Conservation (phyloP, 768 basidiomycete genomes). For the Melanogaster broomeanus region DNA sequence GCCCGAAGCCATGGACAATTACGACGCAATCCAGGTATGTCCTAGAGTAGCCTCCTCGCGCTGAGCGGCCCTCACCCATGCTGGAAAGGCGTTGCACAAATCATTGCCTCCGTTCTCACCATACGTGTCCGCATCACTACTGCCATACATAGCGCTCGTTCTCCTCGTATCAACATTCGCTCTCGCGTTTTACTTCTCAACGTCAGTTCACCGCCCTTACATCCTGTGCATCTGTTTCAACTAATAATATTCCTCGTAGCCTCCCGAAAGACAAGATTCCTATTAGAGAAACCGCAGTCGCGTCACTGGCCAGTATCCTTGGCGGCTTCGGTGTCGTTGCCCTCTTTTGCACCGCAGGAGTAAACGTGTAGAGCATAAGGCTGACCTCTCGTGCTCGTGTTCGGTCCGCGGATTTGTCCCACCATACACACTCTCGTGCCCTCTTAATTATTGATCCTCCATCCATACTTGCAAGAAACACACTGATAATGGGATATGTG, state of each 20-base stretch:
- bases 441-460: conserved; percentile 76
- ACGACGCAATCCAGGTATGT: conserved; percentile 56
- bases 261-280: conserved; percentile 74
- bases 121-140: conserved; percentile 58
- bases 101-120: conserved; percentile 73
- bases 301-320: conserved; percentile 70
- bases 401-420: background rate
- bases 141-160: conserved; percentile 76
- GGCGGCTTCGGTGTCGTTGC: conserved; percentile 90
- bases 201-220: conserved; percentile 45
- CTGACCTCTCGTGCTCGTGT: background rate
- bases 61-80: conserved; percentile 7
- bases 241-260: conserved; percentile 41
- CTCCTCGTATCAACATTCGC: conserved; percentile 75
- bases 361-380: conserved; percentile 30
- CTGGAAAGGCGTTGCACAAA: conserved; percentile 58
- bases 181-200: conserved; percentile 92
- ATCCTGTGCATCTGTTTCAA: background rate
- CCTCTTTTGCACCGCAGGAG: conserved; percentile 54
- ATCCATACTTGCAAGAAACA: conserved; percentile 72
- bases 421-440: background rate
- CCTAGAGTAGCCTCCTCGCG: background rate
- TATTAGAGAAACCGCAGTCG: conserved; percentile 68
- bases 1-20: conserved; percentile 50
- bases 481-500: conserved; percentile 49